Percentiles rank a stretch among this genome's conserved stretches.
phyloP scores from a whole-genome alignment of 2,329 filamentous ascomycete genomes.

The Calonectria fujianensis region DNA sequence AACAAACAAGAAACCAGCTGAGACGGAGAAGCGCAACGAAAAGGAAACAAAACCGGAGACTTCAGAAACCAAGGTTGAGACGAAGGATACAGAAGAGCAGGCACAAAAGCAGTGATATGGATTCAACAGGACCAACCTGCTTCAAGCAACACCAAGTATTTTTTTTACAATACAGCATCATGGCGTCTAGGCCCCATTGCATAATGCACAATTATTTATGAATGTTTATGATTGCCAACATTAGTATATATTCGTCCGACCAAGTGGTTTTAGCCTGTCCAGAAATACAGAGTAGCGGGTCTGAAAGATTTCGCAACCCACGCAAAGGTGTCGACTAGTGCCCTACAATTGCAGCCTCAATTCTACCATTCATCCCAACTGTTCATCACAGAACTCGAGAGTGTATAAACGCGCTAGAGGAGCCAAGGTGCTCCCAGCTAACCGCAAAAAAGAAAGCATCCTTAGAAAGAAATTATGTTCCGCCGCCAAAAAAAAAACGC shows the following conservation, averaged over 20 bases:
- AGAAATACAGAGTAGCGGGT: not conserved
- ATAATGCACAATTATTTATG: constrained; percentile 3
- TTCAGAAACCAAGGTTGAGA: not conserved
- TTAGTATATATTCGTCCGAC: not conserved
- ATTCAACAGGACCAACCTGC: not conserved
- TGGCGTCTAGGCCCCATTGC: not conserved
- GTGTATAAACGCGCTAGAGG: not conserved
- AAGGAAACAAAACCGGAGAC: constrained; percentile 7
- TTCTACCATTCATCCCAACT: not conserved
- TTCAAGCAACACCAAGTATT: constrained; percentile 19
- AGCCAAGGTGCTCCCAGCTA: not conserved
- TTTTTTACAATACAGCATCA: not conserved
- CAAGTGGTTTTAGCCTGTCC: not conserved
- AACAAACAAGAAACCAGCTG: constrained; percentile 25
- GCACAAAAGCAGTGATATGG: not conserved
- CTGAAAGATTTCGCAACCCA: not conserved
- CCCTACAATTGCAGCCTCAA: not conserved
- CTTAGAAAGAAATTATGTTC: not conserved
- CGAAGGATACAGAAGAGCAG: not conserved
- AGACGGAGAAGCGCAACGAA: constrained; percentile 5
- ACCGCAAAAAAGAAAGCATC: not conserved
- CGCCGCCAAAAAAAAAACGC: not conserved
- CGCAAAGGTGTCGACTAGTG: not conserved
- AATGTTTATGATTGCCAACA: not conserved
- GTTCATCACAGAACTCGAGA: not conserved